Conservation (phyloP, 257 asterid species). For the Jaltomata sinuosa region DNA sequence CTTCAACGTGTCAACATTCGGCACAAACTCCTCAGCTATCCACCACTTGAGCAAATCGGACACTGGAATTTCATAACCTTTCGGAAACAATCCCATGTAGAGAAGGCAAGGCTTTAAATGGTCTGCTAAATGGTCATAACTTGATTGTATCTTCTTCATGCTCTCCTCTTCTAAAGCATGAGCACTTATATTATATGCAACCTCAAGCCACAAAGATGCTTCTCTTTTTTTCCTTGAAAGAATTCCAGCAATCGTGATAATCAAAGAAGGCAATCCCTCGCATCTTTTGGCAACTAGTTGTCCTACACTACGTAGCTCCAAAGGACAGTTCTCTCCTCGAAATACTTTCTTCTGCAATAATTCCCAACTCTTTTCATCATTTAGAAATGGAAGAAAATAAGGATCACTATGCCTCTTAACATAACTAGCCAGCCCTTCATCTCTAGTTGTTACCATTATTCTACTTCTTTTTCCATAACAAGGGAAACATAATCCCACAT, state of each 20-base stretch:
- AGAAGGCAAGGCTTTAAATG: background rate
- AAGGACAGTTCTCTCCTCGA: background rate
- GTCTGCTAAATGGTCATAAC: background rate
- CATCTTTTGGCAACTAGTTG: background rate
- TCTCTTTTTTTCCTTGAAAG: background rate
- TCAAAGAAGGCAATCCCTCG: background rate
- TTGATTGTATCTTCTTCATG: background rate
- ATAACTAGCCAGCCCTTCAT: no score
- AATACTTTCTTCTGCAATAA: no score
- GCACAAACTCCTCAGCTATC: slow-evolving; percentile 1
- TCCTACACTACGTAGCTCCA: background rate
- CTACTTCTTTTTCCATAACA: no score
- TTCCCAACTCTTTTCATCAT: background rate
- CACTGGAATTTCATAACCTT: background rate
- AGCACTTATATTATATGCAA: background rate
- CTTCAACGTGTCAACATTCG: no score
- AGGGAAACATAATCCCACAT: no score
- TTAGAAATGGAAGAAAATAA: no score
- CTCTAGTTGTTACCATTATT: no score
- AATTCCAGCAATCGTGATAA: background rate
- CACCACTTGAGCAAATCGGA: background rate
- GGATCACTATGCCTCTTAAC: no score
- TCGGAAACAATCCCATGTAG: background rate
- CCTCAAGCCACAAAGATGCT: background rate
- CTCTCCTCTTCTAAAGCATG: no score